Base-by-base conservation (phyloP, 2,329 filamentous ascomycete species). In the Sporothrix variecibatus region DNA sequence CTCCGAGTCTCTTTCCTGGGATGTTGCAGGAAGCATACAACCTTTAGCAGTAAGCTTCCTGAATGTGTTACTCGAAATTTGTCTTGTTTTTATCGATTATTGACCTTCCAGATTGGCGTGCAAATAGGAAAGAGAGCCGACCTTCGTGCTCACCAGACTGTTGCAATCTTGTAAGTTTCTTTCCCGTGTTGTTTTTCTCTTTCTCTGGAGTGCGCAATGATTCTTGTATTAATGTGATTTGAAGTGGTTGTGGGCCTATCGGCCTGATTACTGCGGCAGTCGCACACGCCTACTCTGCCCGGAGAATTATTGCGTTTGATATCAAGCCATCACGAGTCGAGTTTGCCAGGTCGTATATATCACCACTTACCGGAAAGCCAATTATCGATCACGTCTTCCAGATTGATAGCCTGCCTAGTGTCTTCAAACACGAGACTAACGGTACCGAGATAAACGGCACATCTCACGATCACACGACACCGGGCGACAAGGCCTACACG, bases 21-120 rank as follows among this genome's bases (percentile, higher is more conserved):
- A 95, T 80, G 94, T 98, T 83, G 95, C 94, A 73, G 95, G 95
- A 2, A 84, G 98, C 76, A 90, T 98, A 80, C 95, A 98, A 86
- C 94, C 94, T 1, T 88, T 97, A 53, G 91, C 92, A 64, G 94
- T 75, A 23, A 1, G 74, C 71, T 2, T 2, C 20, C 2, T 40
- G 1, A n/a, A 5, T 23, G 1, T 3, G 3, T 2, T 17, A 28
- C 0, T 28, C 1, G 51, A n/a, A 3, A 1, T 56, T 2, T 20
- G 3, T 38, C 4, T 9, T 1, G 5, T 67, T 9, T 12, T 1
- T 5, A 5, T 4, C 28, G n/a, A n/a, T 15, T 51, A 34, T 43
- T 68, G 20, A 68, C 26, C 3, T 1, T 7, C 8, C 17, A 75
- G 74, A 75, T 97, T 46, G 94, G 91, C 20, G 94, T 97, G 43